These are phyloP conservation scores for Phytopythium sindhum DNA, from an alignment of 352 stramenopile species.

Conservation along the genomic window DNA sequence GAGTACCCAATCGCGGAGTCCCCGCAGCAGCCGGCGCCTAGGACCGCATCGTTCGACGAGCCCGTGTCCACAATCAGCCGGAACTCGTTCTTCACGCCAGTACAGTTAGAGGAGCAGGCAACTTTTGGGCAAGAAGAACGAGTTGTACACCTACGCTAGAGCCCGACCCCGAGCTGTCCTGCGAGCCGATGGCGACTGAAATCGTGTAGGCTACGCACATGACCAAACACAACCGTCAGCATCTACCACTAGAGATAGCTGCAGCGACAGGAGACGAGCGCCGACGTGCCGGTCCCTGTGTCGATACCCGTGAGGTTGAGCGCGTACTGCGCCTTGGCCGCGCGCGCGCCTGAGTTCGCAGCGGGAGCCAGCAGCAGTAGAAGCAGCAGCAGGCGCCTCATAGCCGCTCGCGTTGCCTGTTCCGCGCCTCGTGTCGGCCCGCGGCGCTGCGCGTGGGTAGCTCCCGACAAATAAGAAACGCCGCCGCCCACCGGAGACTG, in stretches of 20 bases:
- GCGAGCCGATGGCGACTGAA: conserved; percentile 28
- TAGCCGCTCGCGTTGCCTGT: neutral
- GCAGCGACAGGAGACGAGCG: neutral
- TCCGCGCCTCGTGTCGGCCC: neutral
- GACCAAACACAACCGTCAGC: neutral
- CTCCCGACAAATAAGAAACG: too few species aligned
- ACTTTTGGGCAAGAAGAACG: neutral
- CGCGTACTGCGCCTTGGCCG: conserved; percentile 32
- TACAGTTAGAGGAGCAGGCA: neutral
- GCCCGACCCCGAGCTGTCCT: conserved; percentile 18
- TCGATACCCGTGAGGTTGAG: conserved; percentile 39
- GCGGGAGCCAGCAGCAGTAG: conserved; percentile 9
- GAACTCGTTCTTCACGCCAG: conserved; percentile 51
- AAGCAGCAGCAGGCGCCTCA: conserved; percentile 19
- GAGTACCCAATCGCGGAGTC: conserved; percentile 51
- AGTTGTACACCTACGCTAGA: conserved; percentile 18
- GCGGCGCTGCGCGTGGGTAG: too few species aligned
- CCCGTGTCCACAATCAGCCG: conserved; percentile 78
- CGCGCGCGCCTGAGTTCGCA: neutral
- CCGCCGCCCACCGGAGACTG: too few species aligned
- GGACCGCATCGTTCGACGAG: conserved; percentile 77
- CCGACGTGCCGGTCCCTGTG: conserved; percentile 31
- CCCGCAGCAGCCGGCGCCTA: conserved; percentile 59
- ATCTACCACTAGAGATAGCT: neutral
- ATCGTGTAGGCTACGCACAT: conserved; percentile 31